Evolutionary conservation across 1,139 yeast species (phyloP).

Genomic region (Debaryomycetaceae sp.): DNA sequence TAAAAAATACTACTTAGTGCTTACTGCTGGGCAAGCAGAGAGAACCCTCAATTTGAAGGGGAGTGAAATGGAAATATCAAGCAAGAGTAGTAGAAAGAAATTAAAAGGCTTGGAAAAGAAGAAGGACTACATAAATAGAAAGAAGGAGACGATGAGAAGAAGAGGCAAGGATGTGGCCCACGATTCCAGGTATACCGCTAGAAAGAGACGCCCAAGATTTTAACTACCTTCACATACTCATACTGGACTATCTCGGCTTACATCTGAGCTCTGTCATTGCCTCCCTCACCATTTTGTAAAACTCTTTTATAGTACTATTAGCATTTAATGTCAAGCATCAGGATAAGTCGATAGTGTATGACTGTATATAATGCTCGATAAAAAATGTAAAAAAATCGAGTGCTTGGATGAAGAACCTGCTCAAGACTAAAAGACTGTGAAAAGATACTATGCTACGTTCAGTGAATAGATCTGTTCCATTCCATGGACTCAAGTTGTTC

Average conservation of each 20-base stretch:
- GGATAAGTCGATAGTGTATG: too few species aligned
- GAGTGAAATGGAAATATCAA: slow-evolving; percentile 65
- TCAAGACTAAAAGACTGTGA: too few species aligned
- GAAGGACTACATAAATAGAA: slow-evolving; percentile 80
- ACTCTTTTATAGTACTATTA: background rate
- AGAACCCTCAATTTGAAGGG: slow-evolving; percentile 71
- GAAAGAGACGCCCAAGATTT: slow-evolving; percentile 86
- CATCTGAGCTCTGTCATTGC: too few species aligned
- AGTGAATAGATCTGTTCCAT: background rate
- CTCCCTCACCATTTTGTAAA: background rate
- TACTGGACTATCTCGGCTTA: too few species aligned
- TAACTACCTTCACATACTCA: slow-evolving; percentile 17
- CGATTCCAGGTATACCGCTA: slow-evolving; percentile 90
- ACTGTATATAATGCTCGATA: too few species aligned
- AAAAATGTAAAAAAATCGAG: too few species aligned
- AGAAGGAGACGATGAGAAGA: slow-evolving; percentile 90
- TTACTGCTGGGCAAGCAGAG: slow-evolving; percentile 81
- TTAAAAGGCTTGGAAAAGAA: slow-evolving; percentile 64
- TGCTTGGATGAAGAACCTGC: too few species aligned
- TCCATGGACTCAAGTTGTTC: background rate
- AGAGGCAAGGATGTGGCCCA: slow-evolving; percentile 87
- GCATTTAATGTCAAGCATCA: background rate
- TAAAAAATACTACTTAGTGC: slow-evolving; percentile 83
- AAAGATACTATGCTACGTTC: background rate
- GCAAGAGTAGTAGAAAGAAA: slow-evolving; percentile 45